Evolutionary conservation across 441 rosid species (phyloP).

Genomic region (Biscutella auriculata): DNA sequence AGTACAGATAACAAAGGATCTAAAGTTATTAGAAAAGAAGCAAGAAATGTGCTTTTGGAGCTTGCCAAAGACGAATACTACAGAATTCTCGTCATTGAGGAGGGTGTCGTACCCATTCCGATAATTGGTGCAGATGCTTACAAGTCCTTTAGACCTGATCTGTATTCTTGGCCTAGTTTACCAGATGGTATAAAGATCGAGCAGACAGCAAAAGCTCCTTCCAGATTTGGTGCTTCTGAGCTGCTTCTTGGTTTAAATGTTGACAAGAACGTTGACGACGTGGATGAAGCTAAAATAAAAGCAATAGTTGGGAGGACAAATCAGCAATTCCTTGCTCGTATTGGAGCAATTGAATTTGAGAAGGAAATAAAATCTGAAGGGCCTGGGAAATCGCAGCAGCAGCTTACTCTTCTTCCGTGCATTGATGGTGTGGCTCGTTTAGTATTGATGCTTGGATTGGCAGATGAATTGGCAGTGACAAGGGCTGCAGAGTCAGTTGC

Average conservation of each 20-base stretch:
- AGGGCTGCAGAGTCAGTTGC: slow-evolving; percentile 73
- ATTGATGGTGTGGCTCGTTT: slow-evolving; percentile 78
- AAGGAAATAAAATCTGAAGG: slow-evolving; percentile 36
- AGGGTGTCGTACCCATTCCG: slow-evolving; percentile 77
- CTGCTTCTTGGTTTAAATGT: slow-evolving; percentile 54
- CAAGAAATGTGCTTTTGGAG: slow-evolving; percentile 61
- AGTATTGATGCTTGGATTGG: slow-evolving; percentile 67
- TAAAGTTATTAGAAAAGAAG: slow-evolving; percentile 53
- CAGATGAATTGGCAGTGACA: slow-evolving; percentile 50
- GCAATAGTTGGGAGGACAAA: slow-evolving; percentile 61
- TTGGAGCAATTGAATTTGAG: slow-evolving; percentile 63
- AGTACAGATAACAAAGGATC: slow-evolving; percentile 29
- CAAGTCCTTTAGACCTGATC: slow-evolving; percentile 50
- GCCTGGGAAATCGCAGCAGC: slow-evolving; percentile 23
- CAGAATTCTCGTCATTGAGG: slow-evolving; percentile 67
- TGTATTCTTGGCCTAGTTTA: slow-evolving; percentile 64
- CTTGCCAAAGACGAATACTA: slow-evolving; percentile 63
- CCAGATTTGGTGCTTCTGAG: slow-evolving; percentile 64
- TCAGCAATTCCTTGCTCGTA: slow-evolving; percentile 74
- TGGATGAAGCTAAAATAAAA: slow-evolving; percentile 60
- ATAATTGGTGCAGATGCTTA: slow-evolving; percentile 61
- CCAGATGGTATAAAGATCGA: slow-evolving; percentile 65
- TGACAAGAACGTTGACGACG: slow-evolving; percentile 27
- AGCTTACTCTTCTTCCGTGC: slow-evolving; percentile 61
- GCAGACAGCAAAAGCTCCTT: slow-evolving; percentile 39